phyloP scores from a whole-genome alignment of 2,329 filamentous ascomycete genomes.

The Colletotrichum acutatum region DNA sequence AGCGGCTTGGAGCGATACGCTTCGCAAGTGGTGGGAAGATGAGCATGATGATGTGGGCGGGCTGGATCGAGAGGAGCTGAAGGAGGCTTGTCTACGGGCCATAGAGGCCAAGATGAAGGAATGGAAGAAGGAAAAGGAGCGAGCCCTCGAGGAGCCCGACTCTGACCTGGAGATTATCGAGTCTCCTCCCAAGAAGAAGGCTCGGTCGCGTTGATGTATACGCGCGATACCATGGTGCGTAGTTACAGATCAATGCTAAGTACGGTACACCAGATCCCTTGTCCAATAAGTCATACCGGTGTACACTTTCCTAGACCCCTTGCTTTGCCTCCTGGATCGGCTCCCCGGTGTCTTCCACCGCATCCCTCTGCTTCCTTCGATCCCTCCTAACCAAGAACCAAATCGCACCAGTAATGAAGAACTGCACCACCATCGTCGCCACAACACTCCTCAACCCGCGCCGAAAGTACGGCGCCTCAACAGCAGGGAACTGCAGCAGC shows the following conservation, averaged over 20 bases:
- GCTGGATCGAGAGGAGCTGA: background rate
- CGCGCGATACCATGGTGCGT: too few species aligned
- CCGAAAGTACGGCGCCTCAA: constrained; percentile 47
- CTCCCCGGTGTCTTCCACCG: background rate
- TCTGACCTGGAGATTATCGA: background rate
- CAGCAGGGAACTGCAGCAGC: constrained; percentile 50
- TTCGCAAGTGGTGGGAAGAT: background rate
- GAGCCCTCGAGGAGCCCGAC: background rate
- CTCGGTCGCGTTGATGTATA: background rate
- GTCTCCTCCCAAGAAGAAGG: background rate
- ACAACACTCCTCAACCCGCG: constrained; percentile 44
- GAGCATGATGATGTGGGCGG: background rate
- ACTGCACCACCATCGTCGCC: constrained; percentile 46
- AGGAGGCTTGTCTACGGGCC: background rate
- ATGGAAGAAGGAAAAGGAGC: background rate
- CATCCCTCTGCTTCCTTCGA: background rate
- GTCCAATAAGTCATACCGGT: background rate
- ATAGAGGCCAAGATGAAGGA: background rate
- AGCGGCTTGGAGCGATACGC: background rate
- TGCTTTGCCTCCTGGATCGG: background rate
- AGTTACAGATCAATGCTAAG: background rate
- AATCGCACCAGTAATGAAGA: constrained; percentile 35
- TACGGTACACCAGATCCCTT: background rate
- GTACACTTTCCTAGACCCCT: background rate
- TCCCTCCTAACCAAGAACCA: constrained; percentile 23